Percentiles rank a stretch among this genome's conserved stretches.
phyloP scores from a whole-genome alignment of 2,329 filamentous ascomycete genomes.

The Trichoderma breve region DNA sequence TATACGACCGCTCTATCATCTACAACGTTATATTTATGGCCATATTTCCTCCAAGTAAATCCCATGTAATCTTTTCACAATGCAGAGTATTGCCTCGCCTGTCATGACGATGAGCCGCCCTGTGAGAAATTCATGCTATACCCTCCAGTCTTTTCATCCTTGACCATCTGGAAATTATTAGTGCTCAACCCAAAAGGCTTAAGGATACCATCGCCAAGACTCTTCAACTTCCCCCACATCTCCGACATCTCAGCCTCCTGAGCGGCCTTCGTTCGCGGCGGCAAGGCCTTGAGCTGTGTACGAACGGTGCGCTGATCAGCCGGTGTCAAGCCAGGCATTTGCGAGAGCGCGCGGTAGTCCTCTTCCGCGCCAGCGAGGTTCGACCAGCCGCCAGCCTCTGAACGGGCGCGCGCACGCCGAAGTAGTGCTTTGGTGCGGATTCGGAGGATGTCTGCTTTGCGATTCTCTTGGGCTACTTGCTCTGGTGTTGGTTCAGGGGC shows the following conservation, averaged over 20 bases:
- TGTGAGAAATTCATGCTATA: constrained; percentile 88
- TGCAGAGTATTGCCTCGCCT: background rate
- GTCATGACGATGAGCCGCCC: constrained; percentile 24
- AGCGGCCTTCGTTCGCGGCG: constrained; percentile 68
- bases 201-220: constrained; percentile 85
- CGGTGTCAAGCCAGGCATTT: constrained; percentile 54
- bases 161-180: constrained; percentile 89
- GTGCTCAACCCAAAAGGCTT: constrained; percentile 93
- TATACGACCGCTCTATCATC: background rate
- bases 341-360: constrained; percentile 70
- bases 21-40: background rate
- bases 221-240: constrained; percentile 97
- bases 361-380: constrained; percentile 73
- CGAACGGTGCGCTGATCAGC: constrained; percentile 68
- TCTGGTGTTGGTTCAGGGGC: constrained; percentile 13
- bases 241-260: constrained; percentile 87
- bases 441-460: constrained; percentile 63
- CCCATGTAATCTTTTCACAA: background rate
- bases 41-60: too few relatives aligned
- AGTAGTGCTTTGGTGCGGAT: constrained; percentile 82
- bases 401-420: constrained; percentile 70
- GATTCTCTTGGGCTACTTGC: constrained; percentile 25
- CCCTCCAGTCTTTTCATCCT: constrained; percentile 84
- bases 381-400: constrained; percentile 73
- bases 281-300: constrained; percentile 63